Conservation (phyloP, 345 rosid species). For the Citrus australasica region DNA sequence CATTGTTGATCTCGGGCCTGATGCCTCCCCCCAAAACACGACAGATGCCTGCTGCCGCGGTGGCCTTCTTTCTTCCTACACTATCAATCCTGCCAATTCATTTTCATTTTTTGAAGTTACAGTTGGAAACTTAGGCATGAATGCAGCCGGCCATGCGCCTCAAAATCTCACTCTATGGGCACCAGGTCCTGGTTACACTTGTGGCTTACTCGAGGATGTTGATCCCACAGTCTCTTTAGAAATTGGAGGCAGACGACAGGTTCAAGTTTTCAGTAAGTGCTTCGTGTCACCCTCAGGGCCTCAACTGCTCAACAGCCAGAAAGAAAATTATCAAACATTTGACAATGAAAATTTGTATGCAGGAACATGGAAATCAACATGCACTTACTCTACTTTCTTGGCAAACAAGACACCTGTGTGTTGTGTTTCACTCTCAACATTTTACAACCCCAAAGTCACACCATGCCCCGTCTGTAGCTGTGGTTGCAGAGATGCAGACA, state of each 20-base stretch:
- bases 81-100: constrained; percentile 45
- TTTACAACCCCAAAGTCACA: constrained; percentile 49
- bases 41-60: constrained; percentile 42
- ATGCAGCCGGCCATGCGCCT: constrained; percentile 30
- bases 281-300: neutral
- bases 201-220: constrained; percentile 34
- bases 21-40: constrained; percentile 19
- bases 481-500: constrained; percentile 50
- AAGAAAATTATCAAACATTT: neutral
- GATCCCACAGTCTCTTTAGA: constrained; percentile 38
- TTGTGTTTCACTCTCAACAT: constrained; percentile 59
- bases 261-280: constrained; percentile 51
- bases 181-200: constrained; percentile 58
- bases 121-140: constrained; percentile 35
- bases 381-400: constrained; percentile 50
- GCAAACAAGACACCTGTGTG: constrained; percentile 45
- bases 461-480: constrained; percentile 55
- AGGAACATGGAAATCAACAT: constrained; percentile 69
- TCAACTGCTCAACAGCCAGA: neutral
- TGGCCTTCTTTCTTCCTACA: constrained; percentile 46
- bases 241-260: constrained; percentile 46
- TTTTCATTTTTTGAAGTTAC: constrained; percentile 45
- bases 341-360: neutral
- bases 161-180: constrained; percentile 41
- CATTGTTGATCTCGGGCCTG: constrained; percentile 40